Base-by-base conservation (phyloP, 2,329 filamentous ascomycete species). In the Aspergillus spinulosporus region DNA sequence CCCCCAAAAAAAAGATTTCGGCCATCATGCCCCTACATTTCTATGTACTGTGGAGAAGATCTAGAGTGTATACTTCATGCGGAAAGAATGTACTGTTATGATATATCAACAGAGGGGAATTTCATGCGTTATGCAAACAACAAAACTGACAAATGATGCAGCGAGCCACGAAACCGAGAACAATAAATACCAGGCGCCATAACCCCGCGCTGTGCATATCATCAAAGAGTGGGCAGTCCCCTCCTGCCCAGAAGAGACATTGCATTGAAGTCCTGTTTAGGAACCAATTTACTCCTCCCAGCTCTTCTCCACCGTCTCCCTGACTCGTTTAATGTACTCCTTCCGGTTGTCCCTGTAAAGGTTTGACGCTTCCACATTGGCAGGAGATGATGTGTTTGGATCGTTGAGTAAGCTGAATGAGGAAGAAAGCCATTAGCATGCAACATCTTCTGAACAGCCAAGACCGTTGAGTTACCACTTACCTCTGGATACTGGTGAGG, bases 251-350 rank as follows among this genome's bases (percentile, higher is more conserved):
- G 60, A 50, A 49, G 49, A 39, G 32, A 47, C 12, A 58, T 53
- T 51, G 55, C 57, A 45, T 21, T 21, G 21, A 21, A 51, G 12
- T 54, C 52, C n/a, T 44, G 36, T 11, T 49, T 21, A 29, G 37
- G 14, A 49, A 11, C 15, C n/a, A 6, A 48, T 28, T 69, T 73
- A 96, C 69, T 97, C 93, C 62, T 97, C 94, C 94, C 94, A 99
- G 79, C 93, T 97, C 84, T 97, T 97, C 81, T 99, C 94, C 12
- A 99, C 94, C 0, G 93, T 97, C 79, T 97, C 94, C 47, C 92
- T 83, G 43, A 99, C 94, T 14, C 92, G 83, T 80, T 99, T 99
- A 28, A 88, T 90, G 71, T 99, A 99, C 71, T 99, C 94, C 73
- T 92, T 92, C 61, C 92, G 85, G 75, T 97, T 97, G 71, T 99